A percentile compares a stretch with the other conserved stretches of the same genome.
Conservation (phyloP, 805 yeast species). For the Wickerhamiella cacticola region DNA sequence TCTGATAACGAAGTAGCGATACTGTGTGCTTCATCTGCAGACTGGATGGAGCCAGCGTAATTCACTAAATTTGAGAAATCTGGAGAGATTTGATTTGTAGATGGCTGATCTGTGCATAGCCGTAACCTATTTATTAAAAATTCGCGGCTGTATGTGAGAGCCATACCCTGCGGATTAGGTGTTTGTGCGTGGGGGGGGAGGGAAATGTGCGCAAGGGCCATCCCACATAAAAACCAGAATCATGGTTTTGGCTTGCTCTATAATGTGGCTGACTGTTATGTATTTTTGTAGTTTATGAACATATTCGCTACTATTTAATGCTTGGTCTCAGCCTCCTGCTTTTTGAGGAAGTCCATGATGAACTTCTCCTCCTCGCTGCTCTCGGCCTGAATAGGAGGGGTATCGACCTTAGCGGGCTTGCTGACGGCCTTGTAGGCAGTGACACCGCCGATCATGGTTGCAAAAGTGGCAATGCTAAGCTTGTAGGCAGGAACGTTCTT, state of each 20-base stretch:
- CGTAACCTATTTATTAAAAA: constrained; percentile 26
- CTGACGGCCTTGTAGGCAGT: constrained; percentile 62
- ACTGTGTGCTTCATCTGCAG: constrained; percentile 7
- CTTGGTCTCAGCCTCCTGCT: constrained; percentile 30
- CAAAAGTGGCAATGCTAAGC: constrained; percentile 74
- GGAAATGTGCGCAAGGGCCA: no score
- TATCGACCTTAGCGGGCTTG: constrained; percentile 41
- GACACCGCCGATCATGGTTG: constrained; percentile 49
- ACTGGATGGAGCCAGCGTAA: constrained; percentile 7
- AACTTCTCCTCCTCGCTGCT: constrained; percentile 85
- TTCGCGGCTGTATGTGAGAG: constrained; percentile 25
- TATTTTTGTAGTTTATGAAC: neutral
- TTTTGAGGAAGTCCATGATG: constrained; percentile 53
- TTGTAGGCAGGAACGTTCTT: constrained; percentile 74
- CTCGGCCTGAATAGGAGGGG: constrained; percentile 61
- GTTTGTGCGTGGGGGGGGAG: no score
- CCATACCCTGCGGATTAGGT: no score
- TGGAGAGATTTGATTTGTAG: neutral
- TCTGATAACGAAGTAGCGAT: constrained; percentile 7
- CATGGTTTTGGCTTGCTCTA: no score
- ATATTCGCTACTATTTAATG: constrained; percentile 7
- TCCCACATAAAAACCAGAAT: no score
- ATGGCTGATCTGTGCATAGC: constrained; percentile 15
- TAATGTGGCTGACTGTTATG: no score
- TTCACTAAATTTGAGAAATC: neutral